Evolutionary conservation across 2,329 filamentous ascomycete genomes (phyloP), one percentile per base, ranked within the genome.

Genomic region (Tetracladium maxilliforme): DNA sequence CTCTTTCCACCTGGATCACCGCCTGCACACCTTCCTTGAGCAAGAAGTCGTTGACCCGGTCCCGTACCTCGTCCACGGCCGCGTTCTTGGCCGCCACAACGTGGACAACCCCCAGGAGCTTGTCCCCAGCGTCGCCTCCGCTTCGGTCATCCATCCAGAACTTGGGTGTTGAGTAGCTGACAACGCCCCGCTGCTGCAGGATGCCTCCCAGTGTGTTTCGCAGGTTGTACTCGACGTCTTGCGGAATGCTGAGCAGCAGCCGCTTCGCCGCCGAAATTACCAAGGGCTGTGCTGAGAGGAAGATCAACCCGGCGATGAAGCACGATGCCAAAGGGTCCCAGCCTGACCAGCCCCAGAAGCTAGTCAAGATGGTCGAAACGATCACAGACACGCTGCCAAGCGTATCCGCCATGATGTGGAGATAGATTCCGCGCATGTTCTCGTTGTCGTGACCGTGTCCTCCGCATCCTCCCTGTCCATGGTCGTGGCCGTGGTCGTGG

Each of bases 401-500:
- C 0, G 90, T 92, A 46, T 98, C 90, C 6, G 90, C 90, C 15
- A 95, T 63, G 25, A 98, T 81, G 43, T 98, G 90, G 12, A 98
- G 60, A 50, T 92, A 98, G 36, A 98, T 95, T 9, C 90, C 90
- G 39, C 90, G 70, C 86, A 98, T 94, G 45, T 98, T 98, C 41
- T 98, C 90, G 47, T 93, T 93, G 33, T 83, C 78, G 41, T 86
- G 78, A n/a, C 56, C 53, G 37, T 71, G 62, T 12, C 41, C 42
- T 32, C 42, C 38, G 26, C 58, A 51, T 7, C 26, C 22, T 36
- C 25, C 26, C 4, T 45, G 39, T 11, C 39, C 27, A 20, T 49
- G 43, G 29, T 35, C 30, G 17, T 41, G 36, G 15, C 33, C 36
- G 29, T 44, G 40, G 28, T 32, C 30, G 28, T 47, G 42, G 10